Evolutionary conservation across 306 rosid genomes (phyloP).

Genomic region (Elaeagnus macrophylla): DNA sequence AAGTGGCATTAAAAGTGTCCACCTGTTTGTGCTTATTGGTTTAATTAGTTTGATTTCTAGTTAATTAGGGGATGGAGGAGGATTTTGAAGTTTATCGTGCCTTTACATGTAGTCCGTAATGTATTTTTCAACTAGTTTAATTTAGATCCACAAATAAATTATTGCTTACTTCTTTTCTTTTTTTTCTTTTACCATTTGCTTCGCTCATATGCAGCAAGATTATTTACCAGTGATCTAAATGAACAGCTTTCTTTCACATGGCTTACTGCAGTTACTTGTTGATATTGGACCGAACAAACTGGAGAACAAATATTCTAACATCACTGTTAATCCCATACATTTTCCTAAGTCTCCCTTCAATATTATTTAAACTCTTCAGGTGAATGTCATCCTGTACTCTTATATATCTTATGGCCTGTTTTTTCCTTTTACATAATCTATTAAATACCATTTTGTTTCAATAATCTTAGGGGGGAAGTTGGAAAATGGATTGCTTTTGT

Average conservation of each 20-base stretch:
- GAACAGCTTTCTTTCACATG: neutral
- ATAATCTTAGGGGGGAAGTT: conserved; percentile 61
- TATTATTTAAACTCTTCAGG: conserved; percentile 57
- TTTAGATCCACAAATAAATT: too few relatives aligned
- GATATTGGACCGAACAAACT: conserved; percentile 86
- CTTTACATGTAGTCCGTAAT: too few relatives aligned
- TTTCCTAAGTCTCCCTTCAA: conserved; percentile 64
- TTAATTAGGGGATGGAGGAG: too few relatives aligned
- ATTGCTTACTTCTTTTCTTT: too few relatives aligned
- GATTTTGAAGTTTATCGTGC: too few relatives aligned
- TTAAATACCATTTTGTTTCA: neutral
- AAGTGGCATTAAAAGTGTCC: too few relatives aligned
- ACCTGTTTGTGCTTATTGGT: too few relatives aligned
- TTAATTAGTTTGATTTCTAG: too few relatives aligned
- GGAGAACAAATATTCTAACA: conserved; percentile 91
- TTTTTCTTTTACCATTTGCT: too few relatives aligned
- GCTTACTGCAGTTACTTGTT: conserved; percentile 55
- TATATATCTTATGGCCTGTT: neutral
- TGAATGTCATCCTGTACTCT: conserved; percentile 5
- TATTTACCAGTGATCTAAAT: too few relatives aligned
- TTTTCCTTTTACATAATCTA: neutral
- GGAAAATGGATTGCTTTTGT: conserved; percentile 84
- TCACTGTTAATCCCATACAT: conserved; percentile 81
- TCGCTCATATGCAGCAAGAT: too few relatives aligned
- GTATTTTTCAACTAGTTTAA: too few relatives aligned